phyloP scores from a whole-genome alignment of 345 rosid species.

The Eucalyptus regnans region DNA sequence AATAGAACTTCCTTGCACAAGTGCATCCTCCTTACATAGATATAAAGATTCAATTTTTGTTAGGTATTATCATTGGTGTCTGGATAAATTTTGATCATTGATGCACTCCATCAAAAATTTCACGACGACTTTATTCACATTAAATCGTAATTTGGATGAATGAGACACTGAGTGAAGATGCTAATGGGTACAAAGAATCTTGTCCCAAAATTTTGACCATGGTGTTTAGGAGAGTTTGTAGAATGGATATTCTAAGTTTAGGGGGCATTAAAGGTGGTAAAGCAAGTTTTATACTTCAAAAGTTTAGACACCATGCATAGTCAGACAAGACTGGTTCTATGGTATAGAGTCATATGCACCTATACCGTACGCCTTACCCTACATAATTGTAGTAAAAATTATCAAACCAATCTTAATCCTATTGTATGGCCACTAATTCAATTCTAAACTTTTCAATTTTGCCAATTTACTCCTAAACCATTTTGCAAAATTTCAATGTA shows the following conservation, averaged over 20 bases:
- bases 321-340: not conserved
- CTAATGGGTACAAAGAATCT: not conserved
- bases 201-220: not conserved
- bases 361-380: not conserved
- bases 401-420: fast-evolving
- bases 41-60: not conserved
- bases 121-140: not conserved
- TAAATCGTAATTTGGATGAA: not conserved
- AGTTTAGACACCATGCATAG: not conserved
- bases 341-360: not conserved
- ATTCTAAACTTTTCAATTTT: no score
- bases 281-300: not conserved
- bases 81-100: not conserved
- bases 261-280: not conserved
- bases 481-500: not conserved
- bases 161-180: not conserved
- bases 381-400: not conserved
- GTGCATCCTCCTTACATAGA: not conserved
- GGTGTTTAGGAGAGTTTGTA: not conserved
- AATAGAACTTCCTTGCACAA: not conserved
- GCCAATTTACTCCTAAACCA: no score
- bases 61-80: not conserved
- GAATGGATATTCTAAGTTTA: not conserved
- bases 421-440: not conserved
- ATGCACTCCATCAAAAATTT: not conserved